Evolutionary conservation across 2,329 filamentous ascomycete genomes (phyloP).

Genomic region (Rosellinia necatrix): DNA sequence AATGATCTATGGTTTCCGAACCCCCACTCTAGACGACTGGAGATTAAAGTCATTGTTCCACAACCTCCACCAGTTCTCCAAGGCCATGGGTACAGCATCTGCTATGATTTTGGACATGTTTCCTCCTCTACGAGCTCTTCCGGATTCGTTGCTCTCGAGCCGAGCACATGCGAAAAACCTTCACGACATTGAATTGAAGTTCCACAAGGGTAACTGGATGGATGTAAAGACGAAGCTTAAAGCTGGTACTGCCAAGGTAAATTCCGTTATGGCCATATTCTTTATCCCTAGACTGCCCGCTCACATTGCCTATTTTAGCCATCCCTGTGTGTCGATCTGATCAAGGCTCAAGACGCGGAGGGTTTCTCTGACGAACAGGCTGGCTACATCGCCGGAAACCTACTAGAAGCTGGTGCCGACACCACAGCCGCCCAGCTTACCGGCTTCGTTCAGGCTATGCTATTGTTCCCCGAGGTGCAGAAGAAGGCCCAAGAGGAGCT

Average conservation of each 20-base stretch:
- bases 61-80: constrained; percentile 32
- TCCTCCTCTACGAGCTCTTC: constrained; percentile 27
- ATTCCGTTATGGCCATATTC: background rate
- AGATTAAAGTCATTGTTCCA: constrained; percentile 35
- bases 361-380: constrained; percentile 43
- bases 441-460: constrained; percentile 50
- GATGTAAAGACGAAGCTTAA: constrained; percentile 32
- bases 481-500: constrained; percentile 40
- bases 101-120: constrained; percentile 31
- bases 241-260: constrained; percentile 32
- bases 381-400: constrained; percentile 40
- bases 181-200: constrained; percentile 26
- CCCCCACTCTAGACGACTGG: constrained; percentile 44
- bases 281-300: background rate
- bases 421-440: constrained; percentile 50
- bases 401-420: constrained; percentile 43
- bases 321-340: constrained; percentile 35
- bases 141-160: constrained; percentile 23
- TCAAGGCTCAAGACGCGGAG: constrained; percentile 39
- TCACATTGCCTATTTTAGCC: constrained; percentile 30
- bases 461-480: constrained; percentile 45
- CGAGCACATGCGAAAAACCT: constrained; percentile 27
- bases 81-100: constrained; percentile 31
- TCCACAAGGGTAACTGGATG: constrained; percentile 32
- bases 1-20: constrained; percentile 54